Base-by-base conservation (phyloP, 805 yeast species). In the Saccharomycopsis capsularis region DNA sequence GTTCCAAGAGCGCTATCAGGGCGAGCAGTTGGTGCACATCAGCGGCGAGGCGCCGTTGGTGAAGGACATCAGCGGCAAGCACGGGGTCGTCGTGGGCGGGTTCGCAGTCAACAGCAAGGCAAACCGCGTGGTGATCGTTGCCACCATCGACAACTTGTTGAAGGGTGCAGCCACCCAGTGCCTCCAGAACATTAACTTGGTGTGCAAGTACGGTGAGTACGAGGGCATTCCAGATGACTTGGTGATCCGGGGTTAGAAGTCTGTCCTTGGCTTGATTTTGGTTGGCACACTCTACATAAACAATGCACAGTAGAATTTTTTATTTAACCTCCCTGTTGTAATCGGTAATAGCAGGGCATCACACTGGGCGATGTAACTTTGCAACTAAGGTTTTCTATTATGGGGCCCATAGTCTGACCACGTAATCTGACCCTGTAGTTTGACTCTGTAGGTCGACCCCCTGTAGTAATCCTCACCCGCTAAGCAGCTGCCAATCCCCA, bases 91-190 rank as follows among this genome's bases (percentile, higher is more conserved):
- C 24, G 77, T 93, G 55, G 99, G 99, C 53, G 99, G 95, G 0
- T 95, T 93, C 63, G 96, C 95, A 21, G 95, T 95, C 42, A 90
- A 85, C 64, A 79, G 90, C 22, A 80, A 81, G 48, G 86, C 85
- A 62, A 83, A 88, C 69, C 81, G 99, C 65, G 95, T 89, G 21
- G 98, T 93, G 22, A 73, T 93, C 47, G 93, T 91, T 47, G 96
- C 96, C 21, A 89, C 97, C 3, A 91, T 93, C 59, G 99, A 93
- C 64, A 93, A 93, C 66, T 73, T 93, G 62, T 76, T 93, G 63
- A 93, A 93, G 73, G 99, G 99, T 57, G 99, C 99, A 40, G 95
- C 97, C 41, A 93, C 99, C 16, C 99, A 93, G 70, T 91, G 98
- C 70, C 67, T 93, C 65, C 99, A 93, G 68, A 93, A 93, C 72